These are phyloP conservation scores for Aphanomyces cochlioides DNA, from an alignment of 352 stramenopile species.

Conservation along the genomic window DNA sequence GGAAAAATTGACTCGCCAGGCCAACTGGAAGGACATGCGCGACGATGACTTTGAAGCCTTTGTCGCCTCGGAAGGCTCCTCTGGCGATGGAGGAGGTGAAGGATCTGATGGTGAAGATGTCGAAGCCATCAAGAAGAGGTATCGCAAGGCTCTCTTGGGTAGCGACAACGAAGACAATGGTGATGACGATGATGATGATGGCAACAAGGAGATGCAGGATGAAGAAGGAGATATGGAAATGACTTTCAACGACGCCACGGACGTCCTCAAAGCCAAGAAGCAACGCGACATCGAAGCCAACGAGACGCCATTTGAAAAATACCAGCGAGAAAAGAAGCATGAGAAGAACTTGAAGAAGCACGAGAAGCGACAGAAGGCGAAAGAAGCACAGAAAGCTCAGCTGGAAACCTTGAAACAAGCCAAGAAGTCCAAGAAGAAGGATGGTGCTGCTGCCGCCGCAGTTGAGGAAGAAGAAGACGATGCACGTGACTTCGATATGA, in stretches of 20 bases:
- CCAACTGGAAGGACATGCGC: constrained; percentile 80
- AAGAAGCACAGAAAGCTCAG: constrained; percentile 60
- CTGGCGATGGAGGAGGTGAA: constrained; percentile 13
- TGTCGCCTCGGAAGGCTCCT: constrained; percentile 82
- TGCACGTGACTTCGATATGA: constrained; percentile 82
- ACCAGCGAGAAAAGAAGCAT: constrained; percentile 80
- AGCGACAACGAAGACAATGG: constrained; percentile 63
- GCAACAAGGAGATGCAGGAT: constrained; percentile 20
- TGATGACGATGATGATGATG: constrained; percentile 40
- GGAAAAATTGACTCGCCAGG: constrained; percentile 73
- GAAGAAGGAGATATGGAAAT: constrained; percentile 75
- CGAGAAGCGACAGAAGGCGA: constrained; percentile 63
- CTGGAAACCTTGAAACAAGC: constrained; percentile 45
- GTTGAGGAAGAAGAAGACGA: constrained; percentile 37
- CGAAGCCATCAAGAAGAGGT: constrained; percentile 74
- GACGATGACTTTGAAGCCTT: constrained; percentile 94
- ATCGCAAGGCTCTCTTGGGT: constrained; percentile 73
- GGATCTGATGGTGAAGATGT: constrained; percentile 51
- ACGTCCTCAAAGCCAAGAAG: constrained; percentile 67
- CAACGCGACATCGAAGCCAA: constrained; percentile 71
- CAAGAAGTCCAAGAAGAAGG: constrained; percentile 45
- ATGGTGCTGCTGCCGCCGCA: not conserved
- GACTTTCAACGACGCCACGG: constrained; percentile 67
- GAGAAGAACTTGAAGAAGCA: constrained; percentile 83
- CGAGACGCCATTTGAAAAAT: constrained; percentile 80